Percentiles rank a stretch among this genome's conserved stretches.
These are phyloP conservation scores for Amylocarpus encephaloides DNA, from an alignment of 2,329 filamentous ascomycete species.

Conservation along the genomic window DNA sequence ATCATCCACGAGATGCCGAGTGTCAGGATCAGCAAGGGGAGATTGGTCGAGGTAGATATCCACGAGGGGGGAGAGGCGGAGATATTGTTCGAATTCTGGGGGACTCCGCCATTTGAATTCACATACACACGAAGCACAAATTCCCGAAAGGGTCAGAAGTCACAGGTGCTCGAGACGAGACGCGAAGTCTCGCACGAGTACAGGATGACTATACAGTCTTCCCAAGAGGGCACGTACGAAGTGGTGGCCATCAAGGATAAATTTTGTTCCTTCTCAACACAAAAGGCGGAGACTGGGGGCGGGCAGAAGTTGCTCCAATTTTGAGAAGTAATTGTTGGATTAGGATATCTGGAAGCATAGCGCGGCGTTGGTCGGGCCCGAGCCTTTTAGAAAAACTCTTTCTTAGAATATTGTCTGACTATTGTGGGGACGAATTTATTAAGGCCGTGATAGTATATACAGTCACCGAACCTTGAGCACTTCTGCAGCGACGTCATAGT, in stretches of 20 bases:
- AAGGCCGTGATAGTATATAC: too few species aligned
- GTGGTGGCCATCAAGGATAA: conserved; percentile 93
- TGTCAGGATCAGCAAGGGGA: conserved; percentile 82
- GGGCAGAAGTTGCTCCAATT: conserved; percentile 35
- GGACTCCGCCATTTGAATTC: conserved; percentile 94
- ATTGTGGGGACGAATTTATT: too few species aligned
- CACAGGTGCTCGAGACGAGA: conserved; percentile 79
- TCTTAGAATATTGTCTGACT: too few species aligned
- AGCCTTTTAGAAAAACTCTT: too few species aligned
- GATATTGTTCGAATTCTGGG: conserved; percentile 91
- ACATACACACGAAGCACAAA: conserved; percentile 92
- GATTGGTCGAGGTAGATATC: conserved; percentile 78
- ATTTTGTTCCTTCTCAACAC: conserved; percentile 81
- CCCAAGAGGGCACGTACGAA: conserved; percentile 94
- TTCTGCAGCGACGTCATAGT: too few species aligned
- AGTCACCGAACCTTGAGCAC: too few species aligned
- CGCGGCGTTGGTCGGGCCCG: conserved; percentile 27
- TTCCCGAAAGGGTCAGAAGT: conserved; percentile 67
- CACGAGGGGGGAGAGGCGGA: conserved; percentile 94
- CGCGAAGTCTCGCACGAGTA: conserved; percentile 80
- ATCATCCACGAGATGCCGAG: conserved; percentile 87
- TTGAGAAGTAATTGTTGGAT: conserved; percentile 12
- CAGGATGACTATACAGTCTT: conserved; percentile 74
- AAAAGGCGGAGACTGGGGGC: conserved; percentile 45
- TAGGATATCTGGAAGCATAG: conserved; percentile 17